These are phyloP conservation scores for Leccinum imitatum DNA, from an alignment of 768 basidiomycete species.

Conservation along the genomic window DNA sequence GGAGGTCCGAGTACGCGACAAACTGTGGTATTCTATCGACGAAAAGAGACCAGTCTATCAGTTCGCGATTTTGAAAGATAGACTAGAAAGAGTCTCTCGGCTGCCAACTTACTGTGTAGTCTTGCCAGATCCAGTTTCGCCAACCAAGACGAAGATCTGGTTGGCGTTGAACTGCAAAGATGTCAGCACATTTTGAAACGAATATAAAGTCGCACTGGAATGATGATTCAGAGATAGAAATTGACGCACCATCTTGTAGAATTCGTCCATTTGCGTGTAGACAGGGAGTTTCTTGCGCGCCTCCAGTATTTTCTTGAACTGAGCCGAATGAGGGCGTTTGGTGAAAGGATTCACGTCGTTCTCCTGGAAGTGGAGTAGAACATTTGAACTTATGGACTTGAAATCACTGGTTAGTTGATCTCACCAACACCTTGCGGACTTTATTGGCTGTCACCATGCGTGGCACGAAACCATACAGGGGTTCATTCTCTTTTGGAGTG, in stretches of 20 bases:
- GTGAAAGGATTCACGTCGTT: conserved; percentile 89
- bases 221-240: neutral
- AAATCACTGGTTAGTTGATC: conserved; percentile 21
- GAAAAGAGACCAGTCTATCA: conserved; percentile 31
- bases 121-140: conserved; percentile 95
- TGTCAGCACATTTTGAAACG: neutral
- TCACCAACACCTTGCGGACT: conserved; percentile 69
- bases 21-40: conserved; percentile 88
- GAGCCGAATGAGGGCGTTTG: conserved; percentile 65
- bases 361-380: conserved; percentile 45
- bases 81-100: conserved; percentile 19
- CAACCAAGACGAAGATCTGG: conserved; percentile 89
- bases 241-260: conserved; percentile 77
- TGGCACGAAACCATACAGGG: conserved; percentile 73
- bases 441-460: conserved; percentile 65
- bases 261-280: conserved; percentile 89
- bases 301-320: conserved; percentile 86
- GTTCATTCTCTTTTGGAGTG: conserved; percentile 41
- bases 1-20: conserved; percentile 89
- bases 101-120: conserved; percentile 78
- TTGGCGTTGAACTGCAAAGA: conserved; percentile 34
- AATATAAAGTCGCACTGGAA: neutral
- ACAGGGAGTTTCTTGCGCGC: conserved; percentile 88
- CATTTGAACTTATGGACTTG: neutral
- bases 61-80: conserved; percentile 20